Conservation (phyloP, 805 yeast genomes). For the Saccharomycopsis babjevae region DNA sequence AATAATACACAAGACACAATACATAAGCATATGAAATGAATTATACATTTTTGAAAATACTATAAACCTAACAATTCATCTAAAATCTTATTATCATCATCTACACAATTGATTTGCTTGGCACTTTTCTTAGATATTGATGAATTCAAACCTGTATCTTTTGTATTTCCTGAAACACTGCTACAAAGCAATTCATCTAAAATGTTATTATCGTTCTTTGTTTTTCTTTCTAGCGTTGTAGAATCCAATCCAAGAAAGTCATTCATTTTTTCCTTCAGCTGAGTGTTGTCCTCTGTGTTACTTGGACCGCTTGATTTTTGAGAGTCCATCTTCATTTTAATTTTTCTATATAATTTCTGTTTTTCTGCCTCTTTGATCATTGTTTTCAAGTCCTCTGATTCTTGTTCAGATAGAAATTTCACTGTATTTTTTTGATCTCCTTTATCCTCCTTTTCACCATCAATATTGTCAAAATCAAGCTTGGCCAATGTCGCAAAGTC, state of each 20-base stretch:
- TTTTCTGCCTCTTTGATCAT: slow-evolving; percentile 21
- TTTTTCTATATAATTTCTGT: slow-evolving; percentile 18
- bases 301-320: slow-evolving; percentile 3
- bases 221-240: slow-evolving; percentile 11
- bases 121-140: neutral
- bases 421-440: slow-evolving; percentile 10
- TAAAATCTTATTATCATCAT: slow-evolving; percentile 15
- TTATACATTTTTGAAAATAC: neutral
- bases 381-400: slow-evolving; percentile 20
- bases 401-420: slow-evolving; percentile 19
- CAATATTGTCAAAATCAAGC: slow-evolving; percentile 19
- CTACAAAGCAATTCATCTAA: neutral
- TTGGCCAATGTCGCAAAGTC: slow-evolving; percentile 1
- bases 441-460: slow-evolving; percentile 19
- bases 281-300: slow-evolving; percentile 4
- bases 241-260: neutral
- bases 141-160: neutral
- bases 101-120: neutral
- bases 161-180: neutral
- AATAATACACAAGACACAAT: neutral
- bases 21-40: neutral
- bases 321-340: slow-evolving; percentile 12
- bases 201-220: slow-evolving; percentile 17
- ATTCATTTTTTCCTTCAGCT: neutral
- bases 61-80: slow-evolving; percentile 19